These are phyloP conservation scores for Vaccinium darrowii DNA, from an alignment of 148 eudicot genomes.

Conservation along the genomic window DNA sequence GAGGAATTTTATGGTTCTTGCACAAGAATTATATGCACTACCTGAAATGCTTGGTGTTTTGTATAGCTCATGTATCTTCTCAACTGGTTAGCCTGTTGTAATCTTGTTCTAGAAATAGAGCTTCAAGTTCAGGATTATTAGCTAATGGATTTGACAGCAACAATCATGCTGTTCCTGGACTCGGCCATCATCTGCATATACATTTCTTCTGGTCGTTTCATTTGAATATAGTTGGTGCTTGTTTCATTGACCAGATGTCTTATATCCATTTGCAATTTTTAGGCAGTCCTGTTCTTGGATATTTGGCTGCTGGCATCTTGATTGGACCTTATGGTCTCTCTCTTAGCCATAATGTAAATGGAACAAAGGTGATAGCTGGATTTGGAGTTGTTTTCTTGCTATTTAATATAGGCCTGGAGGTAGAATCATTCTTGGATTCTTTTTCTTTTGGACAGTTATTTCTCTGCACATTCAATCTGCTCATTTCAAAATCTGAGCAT, in stretches of 20 bases:
- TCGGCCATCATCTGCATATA: not conserved
- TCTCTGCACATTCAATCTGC: too few relatives aligned
- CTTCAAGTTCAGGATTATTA: not conserved
- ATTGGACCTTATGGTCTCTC: too few relatives aligned
- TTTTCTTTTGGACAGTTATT: too few relatives aligned
- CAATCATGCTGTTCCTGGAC: not conserved
- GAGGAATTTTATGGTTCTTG: conserved; percentile 6
- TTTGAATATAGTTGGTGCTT: not conserved
- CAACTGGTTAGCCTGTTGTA: not conserved
- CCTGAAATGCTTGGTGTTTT: conserved; percentile 3
- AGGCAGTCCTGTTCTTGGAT: too few relatives aligned
- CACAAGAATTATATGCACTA: not conserved
- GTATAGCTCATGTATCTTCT: conserved; percentile 14
- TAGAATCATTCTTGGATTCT: too few relatives aligned
- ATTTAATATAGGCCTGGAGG: too few relatives aligned
- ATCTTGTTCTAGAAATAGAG: not conserved
- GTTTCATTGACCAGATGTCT: not conserved
- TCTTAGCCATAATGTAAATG: too few relatives aligned
- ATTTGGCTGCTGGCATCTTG: too few relatives aligned
- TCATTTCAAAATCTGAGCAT: too few relatives aligned
- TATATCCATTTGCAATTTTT: conserved; percentile 14
- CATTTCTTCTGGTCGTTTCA: not conserved
- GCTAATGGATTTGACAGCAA: not conserved
- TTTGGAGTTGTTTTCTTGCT: too few relatives aligned
- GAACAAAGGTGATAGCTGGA: too few relatives aligned